Base-by-base conservation (phyloP, 768 basidiomycete species). In the Lentinus brumalis region DNA sequence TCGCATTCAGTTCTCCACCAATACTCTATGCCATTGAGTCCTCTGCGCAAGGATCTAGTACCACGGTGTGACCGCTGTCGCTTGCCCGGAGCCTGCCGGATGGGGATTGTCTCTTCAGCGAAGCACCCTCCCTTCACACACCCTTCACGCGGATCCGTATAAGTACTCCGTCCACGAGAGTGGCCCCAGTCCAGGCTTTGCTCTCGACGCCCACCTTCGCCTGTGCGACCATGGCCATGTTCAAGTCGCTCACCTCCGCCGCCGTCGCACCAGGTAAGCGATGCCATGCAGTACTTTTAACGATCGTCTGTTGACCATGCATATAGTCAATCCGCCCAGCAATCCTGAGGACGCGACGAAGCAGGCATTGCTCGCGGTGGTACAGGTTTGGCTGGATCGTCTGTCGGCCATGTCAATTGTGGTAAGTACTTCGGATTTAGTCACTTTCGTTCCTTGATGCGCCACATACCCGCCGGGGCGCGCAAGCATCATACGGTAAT, bases 361-460 rank as follows among this genome's bases (percentile, higher is more conserved):
- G 15, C 57, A 65, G 31, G 63, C 63, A 6, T 53, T 65, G 18
- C 56, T 67, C 8, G 57, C 59, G 1, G 66, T 86, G 3, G 77
- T 85, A 10, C 79, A 80, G 60, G 81, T 83, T 1, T 87, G 86
- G 86, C 80, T 83, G 73, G 85, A 86, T 60, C 76, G 85, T 46
- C 74, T 86, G 41, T 83, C 85, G 70, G 70, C 85, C 16, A 85
- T 87, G 70, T 80, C 78, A 21, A 77, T 86, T 30, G 83, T 86
- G 51, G 85, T 84, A 50, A 68, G 83, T 73, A 11, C 11, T 16
- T 44, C 42, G 14, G 14, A 7, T 44, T 44, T 7, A 18, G 42
- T 7, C 42, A 44, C 18, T 26, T 26, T 26, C 21, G 21, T 26
- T 26, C 21, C 21, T 26, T 26, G 21, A 26, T 26, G 21, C 21